phyloP scores from a whole-genome alignment of 768 basidiomycete genomes.

The Vishniacozyma victoriae region DNA sequence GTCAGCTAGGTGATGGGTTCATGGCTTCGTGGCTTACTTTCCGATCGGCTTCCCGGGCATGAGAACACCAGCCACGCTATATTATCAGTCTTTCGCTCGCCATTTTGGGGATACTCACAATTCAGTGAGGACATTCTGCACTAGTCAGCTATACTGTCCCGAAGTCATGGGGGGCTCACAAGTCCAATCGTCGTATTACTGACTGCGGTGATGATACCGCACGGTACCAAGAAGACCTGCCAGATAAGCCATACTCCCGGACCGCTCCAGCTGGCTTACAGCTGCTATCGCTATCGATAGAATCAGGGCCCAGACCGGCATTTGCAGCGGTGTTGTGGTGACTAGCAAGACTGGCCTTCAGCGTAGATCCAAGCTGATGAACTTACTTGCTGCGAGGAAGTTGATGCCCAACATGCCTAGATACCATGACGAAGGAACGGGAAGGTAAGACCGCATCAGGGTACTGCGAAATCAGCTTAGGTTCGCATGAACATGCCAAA shows the following conservation, averaged over 20 bases:
- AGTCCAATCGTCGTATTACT: slow-evolving; percentile 46
- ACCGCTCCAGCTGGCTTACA: slow-evolving; percentile 18
- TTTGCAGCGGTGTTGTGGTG: slow-evolving; percentile 42
- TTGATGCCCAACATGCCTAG: slow-evolving; percentile 35
- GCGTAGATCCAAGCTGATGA: background rate
- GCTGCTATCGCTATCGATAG: slow-evolving; percentile 43
- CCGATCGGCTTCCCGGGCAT: slow-evolving; percentile 47
- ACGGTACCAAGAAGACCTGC: slow-evolving; percentile 43
- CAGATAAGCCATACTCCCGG: too few relatives aligned
- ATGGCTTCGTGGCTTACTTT: slow-evolving; percentile 31
- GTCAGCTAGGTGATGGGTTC: background rate
- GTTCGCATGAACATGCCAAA: background rate
- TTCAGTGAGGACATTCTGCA: slow-evolving; percentile 47
- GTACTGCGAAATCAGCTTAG: slow-evolving; percentile 17
- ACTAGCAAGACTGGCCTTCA: slow-evolving; percentile 33
- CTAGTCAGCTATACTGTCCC: slow-evolving; percentile 5
- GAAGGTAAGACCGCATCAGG: slow-evolving; percentile 40
- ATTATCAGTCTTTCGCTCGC: background rate
- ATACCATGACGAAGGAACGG: slow-evolving; percentile 46
- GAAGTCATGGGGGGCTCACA: slow-evolving; percentile 10
- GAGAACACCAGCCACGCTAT: slow-evolving; percentile 43
- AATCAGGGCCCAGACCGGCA: slow-evolving; percentile 45
- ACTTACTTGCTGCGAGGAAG: slow-evolving; percentile 34
- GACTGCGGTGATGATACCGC: slow-evolving; percentile 44
- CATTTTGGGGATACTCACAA: slow-evolving; percentile 27